These are phyloP conservation scores for Casuarina equisetifolia DNA, from an alignment of 306 rosid genomes.

Conservation along the genomic window DNA sequence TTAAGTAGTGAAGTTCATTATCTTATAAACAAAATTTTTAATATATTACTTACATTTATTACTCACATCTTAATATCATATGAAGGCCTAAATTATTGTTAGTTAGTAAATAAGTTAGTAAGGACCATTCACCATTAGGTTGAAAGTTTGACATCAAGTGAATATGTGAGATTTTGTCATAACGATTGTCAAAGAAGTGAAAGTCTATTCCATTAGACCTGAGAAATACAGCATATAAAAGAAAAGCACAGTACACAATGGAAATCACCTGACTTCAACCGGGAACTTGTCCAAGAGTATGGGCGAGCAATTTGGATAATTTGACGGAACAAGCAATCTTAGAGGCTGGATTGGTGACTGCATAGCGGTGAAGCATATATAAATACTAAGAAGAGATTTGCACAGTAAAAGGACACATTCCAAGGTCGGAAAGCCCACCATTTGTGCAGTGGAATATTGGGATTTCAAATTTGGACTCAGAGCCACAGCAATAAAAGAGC, in stretches of 20 bases:
- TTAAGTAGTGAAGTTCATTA: no score
- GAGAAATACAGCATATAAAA: slow-evolving; percentile 11
- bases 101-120: no score
- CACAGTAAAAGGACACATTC: background rate
- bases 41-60: no score
- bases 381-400: slow-evolving; percentile 23
- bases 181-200: background rate
- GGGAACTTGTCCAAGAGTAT: slow-evolving; percentile 82
- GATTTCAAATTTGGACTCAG: slow-evolving; percentile 82
- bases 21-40: no score
- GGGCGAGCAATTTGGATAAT: slow-evolving; percentile 87
- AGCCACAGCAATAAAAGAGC: slow-evolving; percentile 85
- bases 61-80: no score
- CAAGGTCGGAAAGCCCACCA: slow-evolving; percentile 48
- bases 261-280: slow-evolving; percentile 71
- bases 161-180: background rate
- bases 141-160: no score
- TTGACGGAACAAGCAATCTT: slow-evolving; percentile 82
- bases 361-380: slow-evolving; percentile 33
- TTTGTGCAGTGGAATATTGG: slow-evolving; percentile 72
- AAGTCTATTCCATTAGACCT: slow-evolving; percentile 4
- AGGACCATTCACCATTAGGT: no score
- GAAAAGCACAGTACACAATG: slow-evolving; percentile 18
- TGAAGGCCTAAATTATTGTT: no score
- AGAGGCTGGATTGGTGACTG: slow-evolving; percentile 93